Percentiles rank a stretch among this genome's conserved stretches.
Conservation (phyloP, 805 yeast species). For the Saccharomyces eubayanus region DNA sequence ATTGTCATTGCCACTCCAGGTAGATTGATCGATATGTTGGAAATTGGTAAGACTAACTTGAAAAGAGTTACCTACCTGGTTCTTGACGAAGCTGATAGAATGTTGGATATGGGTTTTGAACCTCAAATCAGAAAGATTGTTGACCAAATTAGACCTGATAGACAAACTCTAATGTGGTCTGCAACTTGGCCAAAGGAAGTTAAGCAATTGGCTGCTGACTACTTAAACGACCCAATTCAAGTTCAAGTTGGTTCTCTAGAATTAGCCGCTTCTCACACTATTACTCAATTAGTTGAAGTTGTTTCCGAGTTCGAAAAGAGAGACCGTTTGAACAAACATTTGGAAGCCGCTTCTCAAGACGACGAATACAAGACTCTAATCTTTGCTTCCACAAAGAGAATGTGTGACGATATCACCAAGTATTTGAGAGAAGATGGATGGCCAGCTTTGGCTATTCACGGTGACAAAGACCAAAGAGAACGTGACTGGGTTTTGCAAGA, state of each 20-base stretch:
- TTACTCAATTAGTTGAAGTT: conserved; percentile 88
- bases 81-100: conserved; percentile 98
- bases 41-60: conserved; percentile 87
- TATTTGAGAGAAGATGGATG: conserved; percentile 93
- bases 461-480: conserved; percentile 95
- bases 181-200: conserved; percentile 99
- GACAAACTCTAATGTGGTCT: conserved; percentile 99
- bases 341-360: conserved; percentile 69
- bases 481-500: conserved; percentile 97
- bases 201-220: conserved; percentile 85
- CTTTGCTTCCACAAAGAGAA: conserved; percentile 95
- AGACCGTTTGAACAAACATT: conserved; percentile 76
- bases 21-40: conserved; percentile 95
- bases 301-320: conserved; percentile 88
- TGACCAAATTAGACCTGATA: conserved; percentile 96
- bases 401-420: conserved; percentile 90
- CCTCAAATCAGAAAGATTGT: conserved; percentile 98
- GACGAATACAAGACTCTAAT: conserved; percentile 70
- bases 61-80: conserved; percentile 95
- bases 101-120: conserved; percentile 99
- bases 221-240: conserved; percentile 86
- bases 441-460: conserved; percentile 98
- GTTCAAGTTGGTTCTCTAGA: conserved; percentile 95
- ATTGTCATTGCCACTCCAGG: conserved; percentile 98
- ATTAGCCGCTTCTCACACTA: conserved; percentile 92